A percentile compares a stretch with the other conserved stretches of the same genome.
Evolutionary conservation across 768 basidiomycete species (phyloP).

Genomic region (Melanogaster broomeanus): DNA sequence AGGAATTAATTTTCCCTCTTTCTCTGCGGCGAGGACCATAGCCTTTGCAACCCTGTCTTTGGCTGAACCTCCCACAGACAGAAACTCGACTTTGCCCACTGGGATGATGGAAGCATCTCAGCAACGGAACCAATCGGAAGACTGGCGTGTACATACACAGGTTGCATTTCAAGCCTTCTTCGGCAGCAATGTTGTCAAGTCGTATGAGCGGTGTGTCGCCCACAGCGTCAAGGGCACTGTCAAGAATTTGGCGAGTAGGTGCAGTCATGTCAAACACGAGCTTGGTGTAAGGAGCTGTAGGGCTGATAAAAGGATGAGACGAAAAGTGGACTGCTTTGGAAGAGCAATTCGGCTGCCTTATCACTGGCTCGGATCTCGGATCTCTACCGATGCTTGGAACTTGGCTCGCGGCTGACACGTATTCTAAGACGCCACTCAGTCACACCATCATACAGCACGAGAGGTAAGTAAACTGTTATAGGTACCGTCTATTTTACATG

Average conservation of each 20-base stretch:
- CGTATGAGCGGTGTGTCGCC: constrained; percentile 91
- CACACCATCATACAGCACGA: too few relatives aligned
- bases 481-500: too few relatives aligned
- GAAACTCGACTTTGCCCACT: constrained; percentile 92
- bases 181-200: constrained; percentile 73
- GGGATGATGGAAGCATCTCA: not conserved
- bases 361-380: constrained; percentile 11
- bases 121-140: not conserved
- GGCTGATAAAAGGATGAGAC: not conserved
- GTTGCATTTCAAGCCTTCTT: constrained; percentile 84
- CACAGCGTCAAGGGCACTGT: constrained; percentile 81
- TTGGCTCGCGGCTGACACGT: too few relatives aligned
- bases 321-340: not conserved
- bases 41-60: constrained; percentile 97
- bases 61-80: constrained; percentile 89
- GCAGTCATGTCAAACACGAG: constrained; percentile 27
- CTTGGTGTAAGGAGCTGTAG: not conserved
- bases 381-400: too few relatives aligned
- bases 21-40: constrained; percentile 96
- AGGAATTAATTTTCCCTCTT: constrained; percentile 79
- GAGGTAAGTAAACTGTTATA: too few relatives aligned
- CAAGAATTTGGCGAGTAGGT: constrained; percentile 52
- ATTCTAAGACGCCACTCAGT: too few relatives aligned
- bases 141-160: constrained; percentile 58
- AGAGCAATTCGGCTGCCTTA: not conserved